Conservation (phyloP, 2,329 filamentous ascomycete species). For the Cytospora paraplurivora region DNA sequence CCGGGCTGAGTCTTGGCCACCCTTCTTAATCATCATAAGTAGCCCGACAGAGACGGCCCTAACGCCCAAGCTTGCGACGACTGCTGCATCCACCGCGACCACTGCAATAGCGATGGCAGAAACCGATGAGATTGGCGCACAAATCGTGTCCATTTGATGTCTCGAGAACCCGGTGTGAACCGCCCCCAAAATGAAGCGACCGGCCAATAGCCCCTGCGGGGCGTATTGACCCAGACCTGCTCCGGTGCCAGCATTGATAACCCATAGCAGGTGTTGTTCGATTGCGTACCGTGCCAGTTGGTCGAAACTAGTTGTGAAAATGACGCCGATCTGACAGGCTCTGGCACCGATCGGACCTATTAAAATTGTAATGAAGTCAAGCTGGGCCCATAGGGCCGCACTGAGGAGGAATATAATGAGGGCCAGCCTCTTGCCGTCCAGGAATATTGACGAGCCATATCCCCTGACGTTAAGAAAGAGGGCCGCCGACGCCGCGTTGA, state of each 20-base stretch:
- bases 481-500: slow-evolving; percentile 53
- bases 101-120: slow-evolving; percentile 49
- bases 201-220: slow-evolving; percentile 50
- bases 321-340: slow-evolving; percentile 54
- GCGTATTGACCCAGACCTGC: slow-evolving; percentile 42
- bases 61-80: slow-evolving; percentile 47
- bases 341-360: slow-evolving; percentile 46
- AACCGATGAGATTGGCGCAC: slow-evolving; percentile 50
- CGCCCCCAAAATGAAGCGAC: slow-evolving; percentile 55
- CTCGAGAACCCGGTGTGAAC: slow-evolving; percentile 58
- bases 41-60: slow-evolving; percentile 44
- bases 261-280: slow-evolving; percentile 58
- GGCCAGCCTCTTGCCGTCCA: slow-evolving; percentile 65
- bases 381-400: slow-evolving; percentile 56
- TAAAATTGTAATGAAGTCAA: slow-evolving; percentile 53
- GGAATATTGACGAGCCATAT: slow-evolving; percentile 52
- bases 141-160: slow-evolving; percentile 54
- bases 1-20: slow-evolving; percentile 34
- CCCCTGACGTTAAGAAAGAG: slow-evolving; percentile 50
- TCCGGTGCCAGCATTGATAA: slow-evolving; percentile 44
- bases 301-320: slow-evolving; percentile 58
- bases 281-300: slow-evolving; percentile 57
- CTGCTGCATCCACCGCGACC: slow-evolving; percentile 48
- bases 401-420: slow-evolving; percentile 57
- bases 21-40: slow-evolving; percentile 38